Evolutionary conservation across 352 stramenopile species (phyloP), one percentile per base, ranked within the genome.

Genomic region (Pythium myriotylum): DNA sequence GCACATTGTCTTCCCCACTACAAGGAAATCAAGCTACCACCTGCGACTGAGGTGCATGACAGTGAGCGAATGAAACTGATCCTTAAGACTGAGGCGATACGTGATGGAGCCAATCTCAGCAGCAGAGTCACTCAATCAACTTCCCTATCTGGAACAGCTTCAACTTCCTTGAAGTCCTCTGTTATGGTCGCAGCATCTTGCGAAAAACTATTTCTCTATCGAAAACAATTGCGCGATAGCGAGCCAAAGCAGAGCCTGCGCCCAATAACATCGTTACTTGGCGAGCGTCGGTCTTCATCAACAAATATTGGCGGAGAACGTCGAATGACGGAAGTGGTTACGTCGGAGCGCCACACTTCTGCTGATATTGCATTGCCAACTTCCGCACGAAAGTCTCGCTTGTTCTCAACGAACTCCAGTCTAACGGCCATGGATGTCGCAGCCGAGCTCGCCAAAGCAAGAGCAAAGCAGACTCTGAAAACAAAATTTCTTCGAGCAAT

Each of bases 401-500:
- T 41, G 13, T 68, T 62, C 27, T 68, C 60, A 6, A 68, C 35
- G 0, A 12, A 42, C 14, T 46, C 37, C 8, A 50, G 9, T 16
- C 13, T 49, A 4, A n/a, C 46, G 5, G 14, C 8, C 24, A 7
- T 52, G 62, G 24, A 61, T 50, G 13, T 42, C 39, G 46, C 65
- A 17, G 20, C 39, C 19, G 12, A 69, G 54, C 27, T 33, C 19
- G 59, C 17, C 17, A 67, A 49, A 61, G 40, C 13, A n/a, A 42
- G n/a, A 42, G 40, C 17, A 46, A 71, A 51, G 24, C 51, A 61
- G 19, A 7, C 27, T 3, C 20, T 47, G 12, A 57, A 46, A 17
- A 26, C 26, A 6, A 77, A 80, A 41, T 74, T 84, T 17, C 39
- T 72, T 2, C 63, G 70, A 5, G 70, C 68, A 13, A 65, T 84